phyloP scores from a whole-genome alignment of 208 protist genomes.

The Acanthamoeba triangularis region DNA sequence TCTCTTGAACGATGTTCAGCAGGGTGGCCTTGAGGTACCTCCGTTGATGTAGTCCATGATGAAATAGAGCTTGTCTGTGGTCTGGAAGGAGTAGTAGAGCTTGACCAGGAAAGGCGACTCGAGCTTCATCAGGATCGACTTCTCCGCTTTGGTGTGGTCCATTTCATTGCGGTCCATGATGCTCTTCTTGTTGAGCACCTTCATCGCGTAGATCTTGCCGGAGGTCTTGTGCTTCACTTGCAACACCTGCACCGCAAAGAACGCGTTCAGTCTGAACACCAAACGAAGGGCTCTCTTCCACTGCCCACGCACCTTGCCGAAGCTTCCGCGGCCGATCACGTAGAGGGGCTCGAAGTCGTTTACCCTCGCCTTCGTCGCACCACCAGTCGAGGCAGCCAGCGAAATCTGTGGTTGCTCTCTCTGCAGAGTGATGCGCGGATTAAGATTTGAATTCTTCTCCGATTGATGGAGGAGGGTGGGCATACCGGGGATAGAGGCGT shows the following conservation, averaged over 20 bases:
- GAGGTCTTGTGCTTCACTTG: constrained; percentile 89
- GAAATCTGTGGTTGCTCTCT: background rate
- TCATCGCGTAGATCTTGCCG: constrained; percentile 91
- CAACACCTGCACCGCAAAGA: constrained; percentile 73
- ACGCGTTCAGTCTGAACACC: background rate
- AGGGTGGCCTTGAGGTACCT: constrained; percentile 78
- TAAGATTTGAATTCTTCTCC: background rate
- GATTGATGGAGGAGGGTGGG: too few species aligned
- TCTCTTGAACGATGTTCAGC: background rate
- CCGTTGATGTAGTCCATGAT: constrained; percentile 96
- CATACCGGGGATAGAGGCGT: too few species aligned
- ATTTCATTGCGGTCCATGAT: constrained; percentile 88
- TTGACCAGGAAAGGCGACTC: constrained; percentile 92
- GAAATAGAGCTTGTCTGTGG: constrained; percentile 95
- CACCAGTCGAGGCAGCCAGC: background rate
- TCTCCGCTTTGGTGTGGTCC: constrained; percentile 89
- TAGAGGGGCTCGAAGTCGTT: constrained; percentile 44
- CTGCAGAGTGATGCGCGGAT: background rate
- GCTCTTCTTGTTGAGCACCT: constrained; percentile 89
- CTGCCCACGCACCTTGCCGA: constrained; percentile 25
- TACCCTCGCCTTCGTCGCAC: background rate
- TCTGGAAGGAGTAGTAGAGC: constrained; percentile 98
- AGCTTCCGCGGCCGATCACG: constrained; percentile 14
- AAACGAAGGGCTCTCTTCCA: too few species aligned
- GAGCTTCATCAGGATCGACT: constrained; percentile 85